Percentiles rank a stretch among this genome's conserved stretches.
phyloP scores from a whole-genome alignment of 2,329 filamentous ascomycete genomes.

The Claviceps lovelessii region DNA sequence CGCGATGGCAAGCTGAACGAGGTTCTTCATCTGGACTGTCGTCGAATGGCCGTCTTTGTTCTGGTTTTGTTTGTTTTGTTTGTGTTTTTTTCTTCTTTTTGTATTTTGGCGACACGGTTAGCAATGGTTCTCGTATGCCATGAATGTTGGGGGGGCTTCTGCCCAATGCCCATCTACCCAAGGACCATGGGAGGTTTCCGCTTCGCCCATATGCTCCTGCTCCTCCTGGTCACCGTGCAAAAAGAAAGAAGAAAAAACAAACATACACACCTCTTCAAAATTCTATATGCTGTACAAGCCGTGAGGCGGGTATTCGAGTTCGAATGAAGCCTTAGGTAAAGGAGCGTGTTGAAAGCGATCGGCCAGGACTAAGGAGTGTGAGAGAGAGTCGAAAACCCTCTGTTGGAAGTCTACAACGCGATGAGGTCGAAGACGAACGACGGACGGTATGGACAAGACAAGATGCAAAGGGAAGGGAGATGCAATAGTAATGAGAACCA shows the following conservation, averaged over 20 bases:
- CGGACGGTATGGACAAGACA: conserved; percentile 9
- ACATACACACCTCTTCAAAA: neutral
- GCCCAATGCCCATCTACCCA: neutral
- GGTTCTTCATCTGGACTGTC: conserved; percentile 7
- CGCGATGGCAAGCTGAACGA: conserved; percentile 34
- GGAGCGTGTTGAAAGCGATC: conserved; percentile 16
- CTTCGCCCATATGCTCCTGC: neutral
- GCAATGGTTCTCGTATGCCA: neutral
- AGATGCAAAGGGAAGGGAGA: conserved; percentile 9
- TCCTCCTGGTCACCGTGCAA: neutral
- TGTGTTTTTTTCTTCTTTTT: neutral
- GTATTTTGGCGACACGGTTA: neutral
- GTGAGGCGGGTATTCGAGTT: conserved; percentile 6
- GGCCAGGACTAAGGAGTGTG: conserved; percentile 34
- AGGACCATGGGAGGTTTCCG: neutral
- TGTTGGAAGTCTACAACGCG: conserved; percentile 32
- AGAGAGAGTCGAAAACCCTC: conserved; percentile 38
- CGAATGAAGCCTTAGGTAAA: conserved; percentile 15
- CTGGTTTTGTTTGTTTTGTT: too few species aligned
- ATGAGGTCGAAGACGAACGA: conserved; percentile 13
- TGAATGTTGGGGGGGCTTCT: neutral
- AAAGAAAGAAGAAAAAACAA: neutral
- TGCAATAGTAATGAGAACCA: conserved; percentile 2
- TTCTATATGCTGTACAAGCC: neutral
- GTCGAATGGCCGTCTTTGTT: neutral